Evolutionary conservation across 2,329 filamentous ascomycete genomes (phyloP), one percentile per base, ranked within the genome.

Genomic region (Hirsutella rhossiliensis): DNA sequence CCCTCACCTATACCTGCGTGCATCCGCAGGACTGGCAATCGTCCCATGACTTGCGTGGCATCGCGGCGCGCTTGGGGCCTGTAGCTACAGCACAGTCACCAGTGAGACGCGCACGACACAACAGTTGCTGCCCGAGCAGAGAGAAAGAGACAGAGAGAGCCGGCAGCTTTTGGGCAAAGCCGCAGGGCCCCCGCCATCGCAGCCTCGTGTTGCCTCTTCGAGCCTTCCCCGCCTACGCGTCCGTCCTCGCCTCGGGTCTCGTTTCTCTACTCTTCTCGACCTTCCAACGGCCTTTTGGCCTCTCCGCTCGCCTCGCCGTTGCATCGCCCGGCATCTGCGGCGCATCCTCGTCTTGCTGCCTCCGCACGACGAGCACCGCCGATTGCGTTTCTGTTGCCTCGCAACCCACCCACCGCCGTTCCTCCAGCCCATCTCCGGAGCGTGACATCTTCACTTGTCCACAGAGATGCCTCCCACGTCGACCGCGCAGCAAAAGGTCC

Each of bases 401-500:
- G 23, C 23, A 3, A 7, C 23, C 23, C 6, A 27, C 6, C 3
- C 3, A 5, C 23, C 23, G 23, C 23, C 23, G 6, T 27, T 27
- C 23, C 34, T 37, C 34, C 34, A 15, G 17, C 34, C 34, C 15
- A 4, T 32, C 31, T 13, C 31, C n/a, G 13, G 12, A 32, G 8
- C n/a, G 5, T 11, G 12, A 5, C 12, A n/a, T n/a, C 31, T 5
- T 32, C 15, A 6, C 18, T 29, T 18, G 18, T 27, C 30, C 34
- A 8, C 38, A 27, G 43, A 66, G 43, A 68, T 67, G 65, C 58
- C 65, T 46, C 61, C 62, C 29, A 54, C 57, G 38, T 59, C 62
- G 32, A 48, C 56, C 31, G 50, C 63, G 40, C 61, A 64, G 48
- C 63, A 71, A 52, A 69, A 64, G 59, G 54, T 58, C 36, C 46